Base-by-base conservation (phyloP, 2,329 filamentous ascomycete genomes). In the Penicillium sp. region DNA sequence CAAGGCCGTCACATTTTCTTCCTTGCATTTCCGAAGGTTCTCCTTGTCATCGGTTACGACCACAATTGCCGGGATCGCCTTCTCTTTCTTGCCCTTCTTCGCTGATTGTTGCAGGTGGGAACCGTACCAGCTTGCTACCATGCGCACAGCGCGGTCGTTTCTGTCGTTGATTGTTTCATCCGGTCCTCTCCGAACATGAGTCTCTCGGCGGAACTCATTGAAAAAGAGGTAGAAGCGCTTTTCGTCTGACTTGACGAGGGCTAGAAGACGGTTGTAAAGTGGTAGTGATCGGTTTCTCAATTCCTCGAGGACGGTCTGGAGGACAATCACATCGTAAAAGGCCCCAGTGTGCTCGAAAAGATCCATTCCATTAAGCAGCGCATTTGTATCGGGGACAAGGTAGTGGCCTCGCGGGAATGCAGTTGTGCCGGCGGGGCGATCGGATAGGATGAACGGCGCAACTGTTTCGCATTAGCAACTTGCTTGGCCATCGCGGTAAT, bases 161-260 rank as follows among this genome's bases (percentile, higher is more conserved):
- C 94, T 84, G 72, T 99, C 94, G 71, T 99, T 99, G 75, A 99
- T 94, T 3, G 85, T 88, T 77, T 99, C 94, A 37, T 89, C 87
- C 6, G 81, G 74, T 21, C 86, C 82, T 58, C 94, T 83, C 29
- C 82, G 77, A 46, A 97, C 84, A 68, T 96, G 89, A 0, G 94
- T 99, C 73, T 99, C 95, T 38, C 92, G 80, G 49, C 93, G 85
- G 70, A 99, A 99, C 67, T 99, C 94, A 72, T 99, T 99, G 83
- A 97, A 97, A 73, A 99, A 99, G 50, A 99, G 90, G 69, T 97
- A 97, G 72, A 96, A 97, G 52, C 93, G 86, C 80, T 99, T 99
- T 62, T 96, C 91, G 66, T 96, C 91, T 68, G 93, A 96, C 75
- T 93, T 96, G 38, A 92, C 96, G 60, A 99, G 80, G 23, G 89